Evolutionary conservation across 2,329 filamentous ascomycete species (phyloP).

Genomic region (Cercospora citrullina): DNA sequence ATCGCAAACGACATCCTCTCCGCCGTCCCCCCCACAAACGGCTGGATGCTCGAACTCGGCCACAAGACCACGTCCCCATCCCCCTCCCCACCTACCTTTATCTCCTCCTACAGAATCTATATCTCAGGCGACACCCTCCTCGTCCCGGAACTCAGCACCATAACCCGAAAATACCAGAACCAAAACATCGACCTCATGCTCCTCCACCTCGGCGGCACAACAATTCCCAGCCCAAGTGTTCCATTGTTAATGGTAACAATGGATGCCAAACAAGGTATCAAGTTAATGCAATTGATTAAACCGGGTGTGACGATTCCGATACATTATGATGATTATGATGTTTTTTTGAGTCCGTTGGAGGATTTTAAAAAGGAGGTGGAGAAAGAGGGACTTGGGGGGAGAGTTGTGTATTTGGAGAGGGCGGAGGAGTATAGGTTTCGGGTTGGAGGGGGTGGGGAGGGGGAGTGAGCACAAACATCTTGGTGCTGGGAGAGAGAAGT

Average conservation of each 20-base stretch:
- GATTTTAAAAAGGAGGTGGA: constrained; percentile 61
- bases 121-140: constrained; percentile 67
- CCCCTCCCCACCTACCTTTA: no score
- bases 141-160: constrained; percentile 62
- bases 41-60: constrained; percentile 66
- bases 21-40: constrained; percentile 64
- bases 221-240: constrained; percentile 59
- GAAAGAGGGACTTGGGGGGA: constrained; percentile 52
- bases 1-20: constrained; percentile 51
- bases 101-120: constrained; percentile 59
- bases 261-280: constrained; percentile 63
- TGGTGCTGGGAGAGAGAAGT: no score
- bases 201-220: constrained; percentile 65
- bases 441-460: constrained; percentile 36
- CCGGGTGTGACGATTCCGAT: constrained; percentile 64
- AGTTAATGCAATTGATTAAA: constrained; percentile 60
- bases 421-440: constrained; percentile 59
- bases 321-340: constrained; percentile 65
- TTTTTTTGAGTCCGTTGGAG: constrained; percentile 59
- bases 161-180: constrained; percentile 56
- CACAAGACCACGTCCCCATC: constrained; percentile 34
- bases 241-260: constrained; percentile 68
- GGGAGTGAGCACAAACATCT: no score
- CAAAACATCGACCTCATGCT: constrained; percentile 65
- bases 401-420: constrained; percentile 62